A percentile compares a stretch with the other conserved stretches of the same genome.
These are phyloP conservation scores for Saccharomycopsis hybrid DNA, from an alignment of 1,139 yeast genomes.

Conservation along the genomic window DNA sequence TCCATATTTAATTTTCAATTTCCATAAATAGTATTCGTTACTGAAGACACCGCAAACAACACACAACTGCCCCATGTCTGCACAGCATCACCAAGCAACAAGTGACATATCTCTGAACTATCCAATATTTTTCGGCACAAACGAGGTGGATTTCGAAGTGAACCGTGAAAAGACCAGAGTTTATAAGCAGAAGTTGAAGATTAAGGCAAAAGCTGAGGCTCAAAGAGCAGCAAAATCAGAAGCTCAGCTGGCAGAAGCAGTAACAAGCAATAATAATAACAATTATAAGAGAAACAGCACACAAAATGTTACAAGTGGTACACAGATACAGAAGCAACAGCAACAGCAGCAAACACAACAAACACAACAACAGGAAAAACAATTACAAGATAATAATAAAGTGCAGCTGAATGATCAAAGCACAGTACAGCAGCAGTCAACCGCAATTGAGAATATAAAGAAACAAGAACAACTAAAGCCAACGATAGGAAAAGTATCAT, in stretches of 20 bases:
- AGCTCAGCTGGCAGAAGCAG: too few species aligned
- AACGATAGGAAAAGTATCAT: background rate
- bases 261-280: too few species aligned
- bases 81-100: too few species aligned
- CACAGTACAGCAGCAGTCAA: background rate
- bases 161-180: constrained; percentile 6
- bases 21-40: too few species aligned
- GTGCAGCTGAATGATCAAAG: background rate
- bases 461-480: background rate
- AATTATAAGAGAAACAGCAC: too few species aligned
- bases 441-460: too few species aligned
- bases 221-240: background rate
- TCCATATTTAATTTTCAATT: too few species aligned
- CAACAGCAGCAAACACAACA: background rate
- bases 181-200: background rate
- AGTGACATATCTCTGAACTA: too few species aligned
- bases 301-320: background rate
- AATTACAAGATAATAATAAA: background rate
- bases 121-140: constrained; percentile 16
- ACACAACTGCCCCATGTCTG: too few species aligned
- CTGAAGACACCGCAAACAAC: too few species aligned
- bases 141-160: constrained; percentile 6
- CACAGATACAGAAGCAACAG: background rate
- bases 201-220: background rate
- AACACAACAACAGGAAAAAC: background rate